These are phyloP conservation scores for Coleophoma cylindrospora DNA, from an alignment of 2,329 filamentous ascomycete species.

Conservation along the genomic window DNA sequence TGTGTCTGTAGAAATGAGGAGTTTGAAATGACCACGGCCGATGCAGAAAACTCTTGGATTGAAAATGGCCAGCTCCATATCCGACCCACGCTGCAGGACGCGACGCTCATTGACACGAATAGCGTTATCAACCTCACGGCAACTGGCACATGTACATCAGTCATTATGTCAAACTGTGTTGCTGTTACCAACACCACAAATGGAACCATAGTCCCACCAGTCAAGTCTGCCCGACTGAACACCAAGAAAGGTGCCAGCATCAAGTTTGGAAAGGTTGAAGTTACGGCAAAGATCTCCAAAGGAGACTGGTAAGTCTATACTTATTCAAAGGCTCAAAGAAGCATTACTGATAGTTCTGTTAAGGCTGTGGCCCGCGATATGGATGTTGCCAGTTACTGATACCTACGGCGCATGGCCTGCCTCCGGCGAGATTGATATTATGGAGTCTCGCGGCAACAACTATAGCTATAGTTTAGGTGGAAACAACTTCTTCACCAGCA, in stretches of 20 bases:
- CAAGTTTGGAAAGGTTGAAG: slow-evolving; percentile 46
- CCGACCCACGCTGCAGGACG: slow-evolving; percentile 69
- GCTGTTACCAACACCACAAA: slow-evolving; percentile 71
- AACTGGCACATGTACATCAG: slow-evolving; percentile 61
- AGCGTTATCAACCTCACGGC: slow-evolving; percentile 60
- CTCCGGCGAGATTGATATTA: slow-evolving; percentile 49
- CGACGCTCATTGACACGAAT: slow-evolving; percentile 56
- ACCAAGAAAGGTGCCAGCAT: slow-evolving; percentile 57
- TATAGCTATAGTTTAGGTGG: slow-evolving; percentile 32
- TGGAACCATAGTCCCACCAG: slow-evolving; percentile 68
- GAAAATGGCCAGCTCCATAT: slow-evolving; percentile 63
- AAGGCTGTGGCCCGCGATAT: slow-evolving; percentile 40
- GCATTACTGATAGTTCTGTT: too few relatives aligned
- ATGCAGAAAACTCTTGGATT: slow-evolving; percentile 67
- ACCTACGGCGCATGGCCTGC: slow-evolving; percentile 45
- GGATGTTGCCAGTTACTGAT: slow-evolving; percentile 43
- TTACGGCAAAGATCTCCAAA: slow-evolving; percentile 44
- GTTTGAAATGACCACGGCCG: slow-evolving; percentile 68
- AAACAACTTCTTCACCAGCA: slow-evolving; percentile 35
- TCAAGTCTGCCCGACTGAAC: slow-evolving; percentile 70
- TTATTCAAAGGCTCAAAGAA: too few relatives aligned
- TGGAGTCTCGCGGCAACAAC: slow-evolving; percentile 42
- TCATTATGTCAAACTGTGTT: slow-evolving; percentile 52
- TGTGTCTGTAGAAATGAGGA: slow-evolving; percentile 58
- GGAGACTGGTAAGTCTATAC: slow-evolving; percentile 39